Percentiles rank a stretch among this genome's conserved stretches.
Evolutionary conservation across 192 early-diverging fungal genomes (phyloP).

Genomic region (Kickxella alabastrina): DNA sequence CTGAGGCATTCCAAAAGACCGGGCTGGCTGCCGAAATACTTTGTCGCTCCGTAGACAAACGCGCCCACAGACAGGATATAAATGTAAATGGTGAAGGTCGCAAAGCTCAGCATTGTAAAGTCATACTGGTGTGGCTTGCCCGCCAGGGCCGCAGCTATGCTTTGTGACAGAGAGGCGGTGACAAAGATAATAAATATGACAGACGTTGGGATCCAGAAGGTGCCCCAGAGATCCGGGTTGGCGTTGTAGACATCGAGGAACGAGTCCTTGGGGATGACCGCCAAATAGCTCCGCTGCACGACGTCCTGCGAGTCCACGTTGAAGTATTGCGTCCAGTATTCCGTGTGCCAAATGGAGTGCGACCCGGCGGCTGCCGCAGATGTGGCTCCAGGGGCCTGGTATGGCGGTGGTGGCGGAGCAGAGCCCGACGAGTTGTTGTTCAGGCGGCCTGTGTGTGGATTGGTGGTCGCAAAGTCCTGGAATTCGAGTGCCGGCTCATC

Average conservation of each 20-base stretch:
- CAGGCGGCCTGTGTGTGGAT: constrained; percentile 31
- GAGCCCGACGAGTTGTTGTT: background rate
- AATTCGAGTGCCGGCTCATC: constrained; percentile 52
- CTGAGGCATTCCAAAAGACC: constrained; percentile 82
- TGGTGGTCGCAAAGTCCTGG: constrained; percentile 49
- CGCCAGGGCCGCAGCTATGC: constrained; percentile 67
- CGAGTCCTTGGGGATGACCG: constrained; percentile 67
- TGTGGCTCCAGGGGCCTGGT: constrained; percentile 16
- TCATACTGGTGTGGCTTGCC: constrained; percentile 64
- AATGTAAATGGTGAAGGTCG: constrained; percentile 74
- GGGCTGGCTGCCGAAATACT: constrained; percentile 80
- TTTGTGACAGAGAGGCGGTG: constrained; percentile 82
- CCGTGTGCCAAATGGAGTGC: constrained; percentile 78
- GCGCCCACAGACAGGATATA: constrained; percentile 71
- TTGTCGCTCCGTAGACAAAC: constrained; percentile 73
- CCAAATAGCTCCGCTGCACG: constrained; percentile 64
- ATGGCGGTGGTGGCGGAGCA: constrained; percentile 30
- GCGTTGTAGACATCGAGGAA: constrained; percentile 75
- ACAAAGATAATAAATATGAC: constrained; percentile 97
- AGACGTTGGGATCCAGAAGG: constrained; percentile 97
- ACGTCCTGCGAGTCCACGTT: constrained; percentile 86
- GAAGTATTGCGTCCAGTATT: constrained; percentile 89
- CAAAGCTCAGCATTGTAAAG: constrained; percentile 78
- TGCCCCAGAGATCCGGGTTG: constrained; percentile 96
- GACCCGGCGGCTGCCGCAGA: constrained; percentile 11